Evolutionary conservation across 441 rosid genomes (phyloP).

Genomic region (Daphne laureola): DNA sequence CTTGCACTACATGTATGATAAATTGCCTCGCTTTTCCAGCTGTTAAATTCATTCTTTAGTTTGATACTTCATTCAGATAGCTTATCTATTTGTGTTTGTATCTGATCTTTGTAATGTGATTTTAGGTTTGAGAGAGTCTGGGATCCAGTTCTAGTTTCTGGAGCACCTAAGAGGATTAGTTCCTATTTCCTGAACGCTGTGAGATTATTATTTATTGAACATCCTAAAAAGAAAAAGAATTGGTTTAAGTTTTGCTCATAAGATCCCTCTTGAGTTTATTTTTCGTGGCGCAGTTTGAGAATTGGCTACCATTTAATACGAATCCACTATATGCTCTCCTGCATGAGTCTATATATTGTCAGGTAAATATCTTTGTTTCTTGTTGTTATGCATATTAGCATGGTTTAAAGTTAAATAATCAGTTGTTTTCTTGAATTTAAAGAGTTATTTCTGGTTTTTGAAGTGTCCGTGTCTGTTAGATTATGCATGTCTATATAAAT

Average conservation of each 20-base stretch:
- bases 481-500: no score
- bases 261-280: slow-evolving; percentile 15
- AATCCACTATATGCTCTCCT: slow-evolving; percentile 84
- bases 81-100: background rate
- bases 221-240: no score
- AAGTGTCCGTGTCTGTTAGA: no score
- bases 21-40: no score
- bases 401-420: background rate
- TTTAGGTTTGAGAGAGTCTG: slow-evolving; percentile 84
- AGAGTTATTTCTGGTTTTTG: no score
- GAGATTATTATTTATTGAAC: slow-evolving; percentile 18
- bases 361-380: slow-evolving; percentile 37
- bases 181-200: slow-evolving; percentile 69
- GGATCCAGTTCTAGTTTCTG: slow-evolving; percentile 83
- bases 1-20: slow-evolving; percentile 76
- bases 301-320: slow-evolving; percentile 60
- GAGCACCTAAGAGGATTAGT: slow-evolving; percentile 60
- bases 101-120: slow-evolving; percentile 4
- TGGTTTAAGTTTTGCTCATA: no score
- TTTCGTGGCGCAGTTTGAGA: slow-evolving; percentile 50
- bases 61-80: slow-evolving; percentile 1
- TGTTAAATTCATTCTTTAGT: background rate
- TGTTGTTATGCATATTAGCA: background rate
- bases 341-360: slow-evolving; percentile 83
- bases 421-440: no score